phyloP scores from a whole-genome alignment of 148 eudicot genomes.

The Rhododendron mucronatum region DNA sequence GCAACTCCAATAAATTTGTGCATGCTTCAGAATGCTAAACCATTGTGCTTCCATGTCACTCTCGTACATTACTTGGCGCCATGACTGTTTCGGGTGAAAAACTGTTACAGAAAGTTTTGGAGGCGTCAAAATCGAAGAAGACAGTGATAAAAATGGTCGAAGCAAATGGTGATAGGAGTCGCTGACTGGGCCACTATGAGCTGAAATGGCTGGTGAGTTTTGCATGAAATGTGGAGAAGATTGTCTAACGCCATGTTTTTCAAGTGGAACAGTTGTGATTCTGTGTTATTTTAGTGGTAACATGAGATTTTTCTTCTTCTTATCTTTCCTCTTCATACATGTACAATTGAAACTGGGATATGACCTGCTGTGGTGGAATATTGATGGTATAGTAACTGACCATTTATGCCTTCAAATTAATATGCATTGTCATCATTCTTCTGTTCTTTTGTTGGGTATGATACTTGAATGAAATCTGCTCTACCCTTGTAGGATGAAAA shows the following conservation, averaged over 20 bases:
- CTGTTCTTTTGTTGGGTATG: neutral
- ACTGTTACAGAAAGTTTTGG: neutral
- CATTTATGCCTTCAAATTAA: neutral
- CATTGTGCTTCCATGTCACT: neutral
- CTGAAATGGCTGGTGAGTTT: conserved; percentile 6
- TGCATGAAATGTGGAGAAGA: neutral
- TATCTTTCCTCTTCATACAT: neutral
- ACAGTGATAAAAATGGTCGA: neutral
- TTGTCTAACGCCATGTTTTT: neutral
- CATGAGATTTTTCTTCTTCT: neutral
- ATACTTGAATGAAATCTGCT: neutral
- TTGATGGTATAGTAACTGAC: neutral
- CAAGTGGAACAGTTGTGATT: neutral
- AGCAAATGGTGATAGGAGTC: neutral
- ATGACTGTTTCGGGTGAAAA: neutral
- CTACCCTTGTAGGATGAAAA: neutral
- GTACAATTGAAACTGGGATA: conserved; percentile 1
- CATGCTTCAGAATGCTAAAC: neutral
- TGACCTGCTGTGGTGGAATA: neutral
- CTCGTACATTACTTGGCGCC: neutral
- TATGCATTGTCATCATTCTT: neutral
- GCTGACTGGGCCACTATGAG: neutral
- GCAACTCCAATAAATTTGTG: neutral
- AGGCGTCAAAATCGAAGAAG: neutral
- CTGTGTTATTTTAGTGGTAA: neutral